Evolutionary conservation across 2,329 filamentous ascomycete species (phyloP).

Genomic region (Proliferodiscus dingleyae): DNA sequence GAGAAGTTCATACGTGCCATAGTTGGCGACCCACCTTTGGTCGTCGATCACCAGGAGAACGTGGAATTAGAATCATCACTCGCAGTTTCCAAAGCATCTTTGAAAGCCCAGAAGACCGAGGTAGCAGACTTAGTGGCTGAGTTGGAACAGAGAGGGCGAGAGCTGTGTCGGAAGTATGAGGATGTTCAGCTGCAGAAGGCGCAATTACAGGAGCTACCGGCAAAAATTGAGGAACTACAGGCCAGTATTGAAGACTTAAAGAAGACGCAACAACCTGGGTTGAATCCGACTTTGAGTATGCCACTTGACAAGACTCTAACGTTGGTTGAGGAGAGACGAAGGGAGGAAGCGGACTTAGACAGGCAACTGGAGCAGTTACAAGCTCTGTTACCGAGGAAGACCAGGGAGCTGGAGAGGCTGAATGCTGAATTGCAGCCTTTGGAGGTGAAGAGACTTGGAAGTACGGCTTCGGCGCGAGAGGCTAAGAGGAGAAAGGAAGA

Average conservation of each 20-base stretch:
- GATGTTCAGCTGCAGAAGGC: constrained; percentile 44
- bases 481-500: constrained; percentile 64
- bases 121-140: constrained; percentile 68
- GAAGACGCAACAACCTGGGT: constrained; percentile 37
- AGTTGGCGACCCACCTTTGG: constrained; percentile 80
- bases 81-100: constrained; percentile 62
- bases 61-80: constrained; percentile 68
- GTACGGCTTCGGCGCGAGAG: constrained; percentile 63
- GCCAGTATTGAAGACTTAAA: constrained; percentile 42
- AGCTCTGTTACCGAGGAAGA: constrained; percentile 58
- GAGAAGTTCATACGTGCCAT: constrained; percentile 95
- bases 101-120: constrained; percentile 76
- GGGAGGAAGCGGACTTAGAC: constrained; percentile 52
- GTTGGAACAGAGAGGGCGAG: constrained; percentile 60
- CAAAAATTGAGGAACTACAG: constrained; percentile 45
- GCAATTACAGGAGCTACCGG: constrained; percentile 47
- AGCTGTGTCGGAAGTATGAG: constrained; percentile 53
- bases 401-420: constrained; percentile 61
- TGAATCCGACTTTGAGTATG: constrained; percentile 45
- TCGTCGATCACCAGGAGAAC: constrained; percentile 81
- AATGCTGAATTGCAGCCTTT: constrained; percentile 63
- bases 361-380: constrained; percentile 60
- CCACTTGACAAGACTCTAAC: constrained; percentile 53
- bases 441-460: constrained; percentile 61
- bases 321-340: constrained; percentile 47